These are phyloP conservation scores for Spizellomyces punctatus DNA, from an alignment of 192 early-diverging fungal species.

Conservation along the genomic window DNA sequence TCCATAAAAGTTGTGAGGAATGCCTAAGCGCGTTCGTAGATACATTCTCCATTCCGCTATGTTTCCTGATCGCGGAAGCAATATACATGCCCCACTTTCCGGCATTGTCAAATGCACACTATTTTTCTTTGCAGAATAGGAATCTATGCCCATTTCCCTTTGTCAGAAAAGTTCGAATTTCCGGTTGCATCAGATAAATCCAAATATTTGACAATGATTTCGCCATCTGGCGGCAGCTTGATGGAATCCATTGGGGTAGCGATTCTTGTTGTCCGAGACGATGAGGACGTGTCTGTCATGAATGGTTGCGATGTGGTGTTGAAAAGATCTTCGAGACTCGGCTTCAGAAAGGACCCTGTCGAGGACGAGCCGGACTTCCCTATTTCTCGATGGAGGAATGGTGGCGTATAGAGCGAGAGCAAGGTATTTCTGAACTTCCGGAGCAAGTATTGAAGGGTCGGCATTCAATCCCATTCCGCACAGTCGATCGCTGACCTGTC, in stretches of 20 bases:
- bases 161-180: too few species aligned
- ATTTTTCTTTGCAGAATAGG: too few species aligned
- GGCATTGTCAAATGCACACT: too few species aligned
- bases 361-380: neutral
- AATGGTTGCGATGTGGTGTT: neutral
- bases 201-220: too few species aligned
- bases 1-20: too few species aligned
- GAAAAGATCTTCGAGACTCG: neutral
- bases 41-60: too few species aligned
- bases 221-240: too few species aligned
- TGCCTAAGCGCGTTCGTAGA: too few species aligned
- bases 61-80: too few species aligned
- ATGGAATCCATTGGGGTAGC: neutral
- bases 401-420: conserved; percentile 2
- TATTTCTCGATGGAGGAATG: conserved; percentile 12
- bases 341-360: conserved; percentile 4
- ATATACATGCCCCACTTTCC: too few species aligned
- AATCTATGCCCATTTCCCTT: too few species aligned
- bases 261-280: conserved; percentile 10
- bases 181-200: too few species aligned
- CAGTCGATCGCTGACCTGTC: neutral
- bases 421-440: conserved; percentile 9
- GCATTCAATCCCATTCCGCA: neutral
- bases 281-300: neutral
- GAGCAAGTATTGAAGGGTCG: neutral